Evolutionary conservation across 2,329 filamentous ascomycete species (phyloP), one percentile per base, ranked within the genome.

Genomic region (Colletotrichum kahawae): DNA sequence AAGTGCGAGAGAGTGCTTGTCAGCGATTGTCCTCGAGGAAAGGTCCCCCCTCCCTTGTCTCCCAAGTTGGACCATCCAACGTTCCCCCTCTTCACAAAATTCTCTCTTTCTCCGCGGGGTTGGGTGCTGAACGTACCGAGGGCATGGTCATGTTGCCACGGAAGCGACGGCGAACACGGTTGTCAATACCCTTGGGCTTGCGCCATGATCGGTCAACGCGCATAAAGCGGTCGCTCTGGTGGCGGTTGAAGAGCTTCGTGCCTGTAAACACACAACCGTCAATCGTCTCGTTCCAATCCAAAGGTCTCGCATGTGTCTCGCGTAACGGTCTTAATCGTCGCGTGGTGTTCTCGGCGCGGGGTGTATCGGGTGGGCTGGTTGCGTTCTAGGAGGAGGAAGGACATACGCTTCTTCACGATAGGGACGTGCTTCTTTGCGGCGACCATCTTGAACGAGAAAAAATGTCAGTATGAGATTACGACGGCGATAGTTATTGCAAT

Each of bases 181-280:
- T 98, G 91, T 99, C 97, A 89, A 99, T 99, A 95, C 97, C 97
- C 95, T 99, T 99, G 82, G 97, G 97, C 93, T 98, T 99, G 90
- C 97, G 94, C 97, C 97, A 99, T 92, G 92, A 93, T 82, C 94
- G 87, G 85, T 91, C 93, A 82, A 98, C 93, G 87, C 97, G 93
- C 91, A 93, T 98, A 92, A 98, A 99, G 87, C 93, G 93, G 90
- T 98, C 97, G 88, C 92, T 95, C 93, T 99, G 97, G 91, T 99
- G 97, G 87, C 97, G 95, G 89, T 92, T 93, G 94, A 98, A 99
- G 90, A 91, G 92, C 92, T 96, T 95, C 85, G 94, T 95, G 92
- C 93, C 95, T 97, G 84, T 85, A 63, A 16, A 86, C 81, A 81
- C 76, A 79, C 71, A 78, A 78, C 80, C 77, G 84, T 88, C 83